A percentile compares a stretch with the other conserved stretches of the same genome.
phyloP scores from a whole-genome alignment of 208 protist genomes.

The Crithidia expoeki region DNA sequence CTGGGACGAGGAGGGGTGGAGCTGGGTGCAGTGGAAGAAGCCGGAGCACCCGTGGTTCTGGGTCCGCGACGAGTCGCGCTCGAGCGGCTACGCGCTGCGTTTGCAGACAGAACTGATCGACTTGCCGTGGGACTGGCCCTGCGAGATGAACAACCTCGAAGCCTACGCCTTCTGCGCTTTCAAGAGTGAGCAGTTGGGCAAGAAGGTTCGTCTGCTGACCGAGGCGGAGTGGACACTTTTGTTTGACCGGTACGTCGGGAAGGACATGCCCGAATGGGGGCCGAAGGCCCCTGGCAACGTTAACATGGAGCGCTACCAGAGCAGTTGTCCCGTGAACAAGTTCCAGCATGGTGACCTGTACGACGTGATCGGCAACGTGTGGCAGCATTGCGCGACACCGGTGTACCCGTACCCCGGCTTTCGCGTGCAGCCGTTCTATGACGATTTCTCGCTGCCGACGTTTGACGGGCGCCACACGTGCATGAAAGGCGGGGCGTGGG shows the following conservation, averaged over 20 bases:
- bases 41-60: slow-evolving; percentile 94
- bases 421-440: slow-evolving; percentile 93
- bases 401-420: slow-evolving; percentile 93
- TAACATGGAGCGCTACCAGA: slow-evolving; percentile 88
- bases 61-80: slow-evolving; percentile 75
- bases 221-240: slow-evolving; percentile 91
- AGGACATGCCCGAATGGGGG: slow-evolving; percentile 79
- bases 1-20: slow-evolving; percentile 97
- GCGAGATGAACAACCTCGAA: slow-evolving; percentile 96
- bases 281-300: slow-evolving; percentile 80
- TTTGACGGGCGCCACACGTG: slow-evolving; percentile 95
- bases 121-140: slow-evolving; percentile 96
- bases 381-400: slow-evolving; percentile 94
- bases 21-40: slow-evolving; percentile 94
- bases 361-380: slow-evolving; percentile 96
- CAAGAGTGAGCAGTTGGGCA: slow-evolving; percentile 84
- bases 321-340: slow-evolving; percentile 83
- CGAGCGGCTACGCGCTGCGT: slow-evolving; percentile 86
- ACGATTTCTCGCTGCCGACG: slow-evolving; percentile 96
- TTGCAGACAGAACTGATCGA: slow-evolving; percentile 92
- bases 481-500: slow-evolving; percentile 95
- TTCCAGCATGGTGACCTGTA: slow-evolving; percentile 86
- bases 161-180: slow-evolving; percentile 95
- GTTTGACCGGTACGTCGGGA: slow-evolving; percentile 80
- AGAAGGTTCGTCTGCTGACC: slow-evolving; percentile 86